phyloP scores from a whole-genome alignment of 2,329 filamentous ascomycete genomes.

The Sarocladium kiliense region DNA sequence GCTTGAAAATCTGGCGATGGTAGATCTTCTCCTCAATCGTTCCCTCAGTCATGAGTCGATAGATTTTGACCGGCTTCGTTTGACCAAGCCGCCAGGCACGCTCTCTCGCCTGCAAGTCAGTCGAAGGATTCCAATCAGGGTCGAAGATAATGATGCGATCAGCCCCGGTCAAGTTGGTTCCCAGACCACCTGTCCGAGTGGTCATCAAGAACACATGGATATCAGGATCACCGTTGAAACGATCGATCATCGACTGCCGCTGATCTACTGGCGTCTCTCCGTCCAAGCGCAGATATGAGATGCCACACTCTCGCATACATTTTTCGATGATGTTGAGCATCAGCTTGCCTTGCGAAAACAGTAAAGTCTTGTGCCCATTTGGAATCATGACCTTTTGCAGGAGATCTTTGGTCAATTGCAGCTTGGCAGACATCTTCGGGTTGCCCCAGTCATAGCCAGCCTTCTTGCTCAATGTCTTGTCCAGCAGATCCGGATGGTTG shows the following conservation, averaged over 20 bases:
- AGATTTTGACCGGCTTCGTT: slow-evolving; percentile 92
- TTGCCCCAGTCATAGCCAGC: slow-evolving; percentile 72
- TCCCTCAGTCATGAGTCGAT: slow-evolving; percentile 94
- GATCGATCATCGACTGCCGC: slow-evolving; percentile 85
- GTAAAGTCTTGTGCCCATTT: slow-evolving; percentile 83
- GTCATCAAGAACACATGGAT: slow-evolving; percentile 89
- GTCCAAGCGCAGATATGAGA: slow-evolving; percentile 87
- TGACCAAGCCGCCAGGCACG: slow-evolving; percentile 94
- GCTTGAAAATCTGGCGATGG: slow-evolving; percentile 97
- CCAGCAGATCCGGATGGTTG: slow-evolving; percentile 88
- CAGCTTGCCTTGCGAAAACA: slow-evolving; percentile 90
- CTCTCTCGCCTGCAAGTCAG: slow-evolving; percentile 90
- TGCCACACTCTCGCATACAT: slow-evolving; percentile 64
- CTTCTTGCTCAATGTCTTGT: slow-evolving; percentile 52
- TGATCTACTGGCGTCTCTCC: slow-evolving; percentile 83
- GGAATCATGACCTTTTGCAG: slow-evolving; percentile 79
- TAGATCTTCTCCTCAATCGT: slow-evolving; percentile 99
- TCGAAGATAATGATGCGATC: slow-evolving; percentile 98
- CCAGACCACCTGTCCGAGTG: slow-evolving; percentile 90
- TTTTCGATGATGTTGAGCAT: slow-evolving; percentile 93
- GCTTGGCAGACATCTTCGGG: slow-evolving; percentile 80
- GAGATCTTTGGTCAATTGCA: slow-evolving; percentile 87
- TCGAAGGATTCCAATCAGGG: slow-evolving; percentile 97
- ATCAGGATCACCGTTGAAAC: slow-evolving; percentile 77
- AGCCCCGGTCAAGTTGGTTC: slow-evolving; percentile 90